Conservation (phyloP, 108 stramenopile genomes). For the Bacterosira constricta region DNA sequence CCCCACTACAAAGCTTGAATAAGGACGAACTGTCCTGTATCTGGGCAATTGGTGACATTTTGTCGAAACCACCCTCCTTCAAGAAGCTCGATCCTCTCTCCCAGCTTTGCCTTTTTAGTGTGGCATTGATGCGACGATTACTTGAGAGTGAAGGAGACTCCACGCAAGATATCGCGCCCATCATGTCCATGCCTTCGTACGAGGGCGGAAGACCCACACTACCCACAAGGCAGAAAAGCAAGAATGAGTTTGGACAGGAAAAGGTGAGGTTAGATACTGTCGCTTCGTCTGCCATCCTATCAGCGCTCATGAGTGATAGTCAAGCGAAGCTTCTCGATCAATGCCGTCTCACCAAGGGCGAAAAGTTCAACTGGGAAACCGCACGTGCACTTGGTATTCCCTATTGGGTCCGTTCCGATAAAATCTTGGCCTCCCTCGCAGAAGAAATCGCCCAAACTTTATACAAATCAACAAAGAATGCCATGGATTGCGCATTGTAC, state of each 20-base stretch:
- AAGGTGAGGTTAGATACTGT: slow-evolving; percentile 23
- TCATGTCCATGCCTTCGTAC: slow-evolving; percentile 11
- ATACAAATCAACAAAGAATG: slow-evolving; percentile 67
- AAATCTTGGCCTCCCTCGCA: slow-evolving; percentile 55
- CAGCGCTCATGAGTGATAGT: slow-evolving; percentile 71
- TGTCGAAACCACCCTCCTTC: slow-evolving; percentile 58
- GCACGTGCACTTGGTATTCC: slow-evolving; percentile 65
- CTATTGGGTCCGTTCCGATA: slow-evolving; percentile 87
- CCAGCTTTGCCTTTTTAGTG: slow-evolving; percentile 59
- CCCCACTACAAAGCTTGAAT: slow-evolving; percentile 33
- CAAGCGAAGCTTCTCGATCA: slow-evolving; percentile 63
- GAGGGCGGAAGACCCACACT: slow-evolving; percentile 42
- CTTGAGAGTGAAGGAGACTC: not conserved
- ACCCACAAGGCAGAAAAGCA: slow-evolving; percentile 5
- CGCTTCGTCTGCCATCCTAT: slow-evolving; percentile 69
- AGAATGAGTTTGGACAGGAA: slow-evolving; percentile 19
- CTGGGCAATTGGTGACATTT: slow-evolving; percentile 66
- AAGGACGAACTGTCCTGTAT: slow-evolving; percentile 61
- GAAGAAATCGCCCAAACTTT: slow-evolving; percentile 82
- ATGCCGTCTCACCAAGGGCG: slow-evolving; percentile 42
- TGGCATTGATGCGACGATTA: slow-evolving; percentile 40
- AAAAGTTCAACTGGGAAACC: slow-evolving; percentile 72
- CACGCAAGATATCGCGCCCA: slow-evolving; percentile 4
- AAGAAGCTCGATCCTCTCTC: slow-evolving; percentile 57
- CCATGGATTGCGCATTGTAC: slow-evolving; percentile 80